Evolutionary conservation across 2,329 filamentous ascomycete species (phyloP).

Genomic region (Phialemoniopsis sp.): DNA sequence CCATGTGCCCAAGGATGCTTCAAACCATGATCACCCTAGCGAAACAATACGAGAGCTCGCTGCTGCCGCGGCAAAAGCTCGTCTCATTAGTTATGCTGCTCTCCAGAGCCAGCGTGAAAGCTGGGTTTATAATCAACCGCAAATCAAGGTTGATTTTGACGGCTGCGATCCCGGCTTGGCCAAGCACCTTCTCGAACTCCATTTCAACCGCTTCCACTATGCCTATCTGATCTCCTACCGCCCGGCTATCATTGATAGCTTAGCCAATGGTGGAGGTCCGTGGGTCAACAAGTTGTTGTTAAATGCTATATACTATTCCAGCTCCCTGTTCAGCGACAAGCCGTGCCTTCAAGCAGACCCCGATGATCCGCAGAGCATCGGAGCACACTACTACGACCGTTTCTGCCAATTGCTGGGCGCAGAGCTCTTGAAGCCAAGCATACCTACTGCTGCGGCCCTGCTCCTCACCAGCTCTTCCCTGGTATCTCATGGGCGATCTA

Average conservation of each 20-base stretch:
- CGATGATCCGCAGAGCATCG: slow-evolving; percentile 24
- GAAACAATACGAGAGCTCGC: slow-evolving; percentile 15
- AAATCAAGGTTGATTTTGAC: slow-evolving; percentile 26
- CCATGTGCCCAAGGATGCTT: slow-evolving; percentile 14
- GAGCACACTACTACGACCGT: slow-evolving; percentile 29
- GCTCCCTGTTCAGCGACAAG: slow-evolving; percentile 30
- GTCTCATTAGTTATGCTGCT: slow-evolving; percentile 28
- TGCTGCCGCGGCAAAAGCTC: slow-evolving; percentile 22
- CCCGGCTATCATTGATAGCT: slow-evolving; percentile 31
- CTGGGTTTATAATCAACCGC: slow-evolving; percentile 21
- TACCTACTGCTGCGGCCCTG: slow-evolving; percentile 29
- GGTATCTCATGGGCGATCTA: slow-evolving; percentile 24
- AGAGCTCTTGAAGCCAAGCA: slow-evolving; percentile 25
- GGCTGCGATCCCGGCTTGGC: slow-evolving; percentile 25
- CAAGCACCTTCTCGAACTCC: slow-evolving; percentile 28
- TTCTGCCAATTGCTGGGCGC: slow-evolving; percentile 25
- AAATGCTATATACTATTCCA: slow-evolving; percentile 34
- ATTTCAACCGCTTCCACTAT: slow-evolving; percentile 30
- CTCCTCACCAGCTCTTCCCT: slow-evolving; percentile 24
- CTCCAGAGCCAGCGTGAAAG: slow-evolving; percentile 24
- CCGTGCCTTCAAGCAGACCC: slow-evolving; percentile 25
- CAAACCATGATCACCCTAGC: slow-evolving; percentile 20
- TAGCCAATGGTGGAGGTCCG: slow-evolving; percentile 23
- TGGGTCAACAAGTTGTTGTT: slow-evolving; percentile 30
- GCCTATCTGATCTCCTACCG: slow-evolving; percentile 31